Percentiles rank a stretch among this genome's conserved stretches.
Evolutionary conservation across 805 yeast genomes (phyloP).

Genomic region (Cyberlindnera nakhonratchasimensis): DNA sequence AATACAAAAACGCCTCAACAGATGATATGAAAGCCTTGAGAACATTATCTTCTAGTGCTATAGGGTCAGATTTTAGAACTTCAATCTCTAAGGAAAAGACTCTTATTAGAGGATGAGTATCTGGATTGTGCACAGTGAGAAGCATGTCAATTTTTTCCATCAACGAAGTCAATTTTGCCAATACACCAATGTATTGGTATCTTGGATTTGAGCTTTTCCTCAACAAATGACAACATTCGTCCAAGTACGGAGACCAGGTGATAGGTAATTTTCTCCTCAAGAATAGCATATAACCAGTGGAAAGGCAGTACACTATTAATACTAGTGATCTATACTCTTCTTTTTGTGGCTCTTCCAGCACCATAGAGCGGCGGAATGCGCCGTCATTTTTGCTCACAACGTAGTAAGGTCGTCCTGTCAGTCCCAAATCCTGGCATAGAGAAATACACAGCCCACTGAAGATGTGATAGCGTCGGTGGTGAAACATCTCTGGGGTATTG

Average conservation of each 20-base stretch:
- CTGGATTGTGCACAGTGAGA: slow-evolving; percentile 16
- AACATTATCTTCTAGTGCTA: slow-evolving; percentile 13
- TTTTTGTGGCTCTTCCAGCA: slow-evolving; percentile 36
- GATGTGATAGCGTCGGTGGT: slow-evolving; percentile 73
- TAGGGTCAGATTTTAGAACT: slow-evolving; percentile 5
- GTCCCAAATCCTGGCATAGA: slow-evolving; percentile 73
- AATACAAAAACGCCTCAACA: slow-evolving; percentile 26
- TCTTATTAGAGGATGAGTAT: slow-evolving; percentile 18
- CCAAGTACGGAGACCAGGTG: slow-evolving; percentile 59
- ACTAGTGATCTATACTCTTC: slow-evolving; percentile 50
- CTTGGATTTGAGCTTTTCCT: slow-evolving; percentile 33
- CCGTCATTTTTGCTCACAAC: slow-evolving; percentile 40
- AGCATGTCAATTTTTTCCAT: slow-evolving; percentile 50
- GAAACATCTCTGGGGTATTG: slow-evolving; percentile 77
- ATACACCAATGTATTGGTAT: slow-evolving; percentile 46
- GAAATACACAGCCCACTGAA: slow-evolving; percentile 62
- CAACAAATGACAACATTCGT: slow-evolving; percentile 53
- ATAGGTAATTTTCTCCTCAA: slow-evolving; percentile 60
- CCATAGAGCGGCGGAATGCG: slow-evolving; percentile 37
- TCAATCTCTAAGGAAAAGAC: slow-evolving; percentile 20
- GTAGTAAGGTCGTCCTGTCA: slow-evolving; percentile 50
- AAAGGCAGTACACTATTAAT: slow-evolving; percentile 54
- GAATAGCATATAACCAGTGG: slow-evolving; percentile 63
- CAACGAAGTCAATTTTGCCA: slow-evolving; percentile 55
- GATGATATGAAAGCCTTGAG: slow-evolving; percentile 24